Base-by-base conservation (phyloP, 2,329 filamentous ascomycete genomes). In the Beauveria sp. region DNA sequence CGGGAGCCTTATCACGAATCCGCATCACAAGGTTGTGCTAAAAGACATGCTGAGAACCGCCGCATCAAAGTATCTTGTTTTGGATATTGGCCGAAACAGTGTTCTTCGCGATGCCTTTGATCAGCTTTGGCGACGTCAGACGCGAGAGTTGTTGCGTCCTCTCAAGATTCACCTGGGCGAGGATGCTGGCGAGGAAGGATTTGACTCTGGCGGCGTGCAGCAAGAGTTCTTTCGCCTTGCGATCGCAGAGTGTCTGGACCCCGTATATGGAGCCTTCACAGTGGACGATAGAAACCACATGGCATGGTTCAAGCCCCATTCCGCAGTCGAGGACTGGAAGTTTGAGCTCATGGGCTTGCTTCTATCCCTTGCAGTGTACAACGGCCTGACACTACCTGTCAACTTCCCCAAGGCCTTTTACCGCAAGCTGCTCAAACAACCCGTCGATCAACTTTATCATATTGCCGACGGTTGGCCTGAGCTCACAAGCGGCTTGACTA, bases 141-240 rank as follows among this genome's bases (percentile, higher is more conserved):
- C 86, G 68, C 82, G 89, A 41, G 91, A 97, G 74, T 77, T 97
- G 3, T 78, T 93, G 68, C 85, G 91, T 28, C 94, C 94, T 1
- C 76, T 99, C 40, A 96, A 96, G 68, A 88, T 99, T 9, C 87
- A 91, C 55, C 84, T 97, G 61, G 92, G 92, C 3, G 88, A 91
- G 70, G 87, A 91, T 40, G 80, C 81, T 58, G 91, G 91, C 34
- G 94, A 97, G 72, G 87, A 96, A 71, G 94, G 94, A 0, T 85
- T 96, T 40, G 94, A 99, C 72, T 91, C 93, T 54, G 94, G 94
- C 48, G 94, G 94, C 64, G 92, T 99, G 1, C 93, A 97, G 67
- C 92, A 96, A 71, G 94, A 99, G 65, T 97, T 96, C 71, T 97
- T 99, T 76, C 86, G 91, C 18, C 76, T 97, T 30, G 86, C 90